phyloP scores from a whole-genome alignment of 176 grass and related monocot genomes.

The Carex cristatella region DNA sequence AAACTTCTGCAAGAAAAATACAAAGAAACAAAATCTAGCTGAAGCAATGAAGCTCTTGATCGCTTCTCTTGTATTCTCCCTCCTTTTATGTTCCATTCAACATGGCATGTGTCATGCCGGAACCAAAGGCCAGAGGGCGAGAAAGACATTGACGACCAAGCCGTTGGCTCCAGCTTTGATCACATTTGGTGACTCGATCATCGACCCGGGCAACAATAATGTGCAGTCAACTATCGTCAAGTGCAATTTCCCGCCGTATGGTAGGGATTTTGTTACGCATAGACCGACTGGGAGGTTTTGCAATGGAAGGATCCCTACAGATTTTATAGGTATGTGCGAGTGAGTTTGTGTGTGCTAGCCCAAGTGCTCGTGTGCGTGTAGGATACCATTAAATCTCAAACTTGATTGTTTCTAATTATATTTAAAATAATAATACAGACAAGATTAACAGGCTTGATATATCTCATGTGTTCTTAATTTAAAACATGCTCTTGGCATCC shows the following conservation, averaged over 20 bases:
- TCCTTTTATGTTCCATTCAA: not conserved
- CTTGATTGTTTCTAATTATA: not conserved
- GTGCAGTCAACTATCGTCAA: constrained; percentile 43
- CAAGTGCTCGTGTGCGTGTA: not conserved
- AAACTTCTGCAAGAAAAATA: constrained; percentile 1
- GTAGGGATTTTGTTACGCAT: constrained; percentile 40
- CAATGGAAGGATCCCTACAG: constrained; percentile 63
- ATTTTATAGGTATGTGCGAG: constrained; percentile 40
- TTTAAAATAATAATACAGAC: not conserved
- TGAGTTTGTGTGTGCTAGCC: not conserved
- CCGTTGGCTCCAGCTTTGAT: constrained; percentile 34
- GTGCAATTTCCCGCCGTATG: constrained; percentile 60
- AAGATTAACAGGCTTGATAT: not conserved
- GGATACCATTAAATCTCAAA: not conserved
- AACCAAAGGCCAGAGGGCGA: not conserved
- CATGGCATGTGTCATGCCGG: not conserved
- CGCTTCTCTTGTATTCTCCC: not conserved
- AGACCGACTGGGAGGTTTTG: constrained; percentile 55
- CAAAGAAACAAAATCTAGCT: not conserved
- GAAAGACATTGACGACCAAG: too few relatives aligned
- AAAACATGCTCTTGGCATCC: not conserved
- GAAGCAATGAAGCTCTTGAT: constrained; percentile 19
- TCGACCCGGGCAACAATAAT: constrained; percentile 76
- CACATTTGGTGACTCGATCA: constrained; percentile 71
- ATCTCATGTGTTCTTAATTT: not conserved